Conservation (phyloP, 108 stramenopile species). For the Cyclotella baltica region DNA sequence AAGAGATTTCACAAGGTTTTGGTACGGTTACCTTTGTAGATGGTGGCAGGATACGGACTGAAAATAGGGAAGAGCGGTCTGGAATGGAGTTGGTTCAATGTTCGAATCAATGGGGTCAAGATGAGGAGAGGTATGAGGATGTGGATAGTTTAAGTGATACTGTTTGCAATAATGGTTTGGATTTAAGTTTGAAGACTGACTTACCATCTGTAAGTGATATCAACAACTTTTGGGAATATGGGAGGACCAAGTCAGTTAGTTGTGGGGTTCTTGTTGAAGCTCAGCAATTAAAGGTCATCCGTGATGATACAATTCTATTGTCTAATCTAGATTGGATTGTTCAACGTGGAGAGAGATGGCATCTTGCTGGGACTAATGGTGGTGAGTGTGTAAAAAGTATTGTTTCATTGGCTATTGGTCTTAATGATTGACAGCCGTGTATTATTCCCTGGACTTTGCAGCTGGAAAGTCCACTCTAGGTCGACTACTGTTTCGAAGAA, state of each 20-base stretch:
- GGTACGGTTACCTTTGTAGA: conserved; percentile 47
- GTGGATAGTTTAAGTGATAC: neutral
- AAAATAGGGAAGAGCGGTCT: conserved; percentile 32
- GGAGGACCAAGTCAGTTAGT: neutral
- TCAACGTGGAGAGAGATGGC: conserved; percentile 67
- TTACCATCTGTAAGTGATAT: conserved; percentile 32
- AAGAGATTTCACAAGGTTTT: conserved; percentile 73
- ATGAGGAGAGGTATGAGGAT: conserved; percentile 19
- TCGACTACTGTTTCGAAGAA: conserved; percentile 61
- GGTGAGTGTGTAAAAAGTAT: neutral
- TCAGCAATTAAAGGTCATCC: conserved; percentile 17
- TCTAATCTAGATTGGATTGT: conserved; percentile 71
- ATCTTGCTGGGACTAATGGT: conserved; percentile 80
- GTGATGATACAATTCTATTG: conserved; percentile 56
- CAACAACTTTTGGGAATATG: conserved; percentile 37
- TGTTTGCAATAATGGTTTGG: neutral
- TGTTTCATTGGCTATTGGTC: neutral
- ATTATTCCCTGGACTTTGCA: neutral
- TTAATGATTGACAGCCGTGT: neutral
- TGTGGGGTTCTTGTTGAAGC: conserved; percentile 29
- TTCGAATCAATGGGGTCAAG: conserved; percentile 5
- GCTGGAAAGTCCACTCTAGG: conserved; percentile 56
- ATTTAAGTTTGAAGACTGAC: neutral
- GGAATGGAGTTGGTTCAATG: conserved; percentile 46
- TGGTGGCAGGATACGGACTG: conserved; percentile 34